Evolutionary conservation across 768 basidiomycete species (phyloP).

Genomic region (Mycena latifolia): DNA sequence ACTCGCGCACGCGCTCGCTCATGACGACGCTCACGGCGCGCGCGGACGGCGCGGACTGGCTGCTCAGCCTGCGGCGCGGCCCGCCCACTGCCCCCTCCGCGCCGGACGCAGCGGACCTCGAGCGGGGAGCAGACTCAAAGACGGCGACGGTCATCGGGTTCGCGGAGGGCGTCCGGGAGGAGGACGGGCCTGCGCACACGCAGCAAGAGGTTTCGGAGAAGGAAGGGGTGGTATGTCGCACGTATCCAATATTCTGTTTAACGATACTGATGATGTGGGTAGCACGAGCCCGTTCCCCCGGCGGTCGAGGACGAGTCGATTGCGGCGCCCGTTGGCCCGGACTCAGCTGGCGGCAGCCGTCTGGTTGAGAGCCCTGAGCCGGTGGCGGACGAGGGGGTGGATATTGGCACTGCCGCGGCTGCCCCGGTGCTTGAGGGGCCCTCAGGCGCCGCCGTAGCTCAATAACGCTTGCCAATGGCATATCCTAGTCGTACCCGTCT

Average conservation of each 20-base stretch:
- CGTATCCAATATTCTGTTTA: too few relatives aligned
- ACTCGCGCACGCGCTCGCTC: conserved; percentile 61
- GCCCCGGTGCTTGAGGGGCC: background rate
- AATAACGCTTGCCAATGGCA: background rate
- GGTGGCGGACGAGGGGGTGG: background rate
- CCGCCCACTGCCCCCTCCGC: background rate
- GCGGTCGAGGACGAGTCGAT: background rate
- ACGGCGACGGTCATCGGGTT: background rate
- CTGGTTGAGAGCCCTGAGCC: background rate
- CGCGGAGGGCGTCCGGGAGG: background rate
- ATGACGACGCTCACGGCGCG: conserved; percentile 56
- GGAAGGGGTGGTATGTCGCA: background rate
- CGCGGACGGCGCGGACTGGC: background rate
- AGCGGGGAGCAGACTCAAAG: background rate
- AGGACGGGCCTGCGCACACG: background rate
- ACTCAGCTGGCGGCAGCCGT: too few relatives aligned
- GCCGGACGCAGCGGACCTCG: background rate
- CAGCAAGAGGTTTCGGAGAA: background rate
- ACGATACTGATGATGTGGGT: too few relatives aligned
- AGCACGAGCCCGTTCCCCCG: background rate
- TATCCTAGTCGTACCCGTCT: too few relatives aligned
- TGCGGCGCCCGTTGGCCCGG: background rate
- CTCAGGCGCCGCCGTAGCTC: background rate
- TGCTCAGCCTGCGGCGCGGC: background rate
- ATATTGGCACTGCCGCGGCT: background rate